Base-by-base conservation (phyloP, 257 asterid genomes). In the Rehmannia glutinosa region DNA sequence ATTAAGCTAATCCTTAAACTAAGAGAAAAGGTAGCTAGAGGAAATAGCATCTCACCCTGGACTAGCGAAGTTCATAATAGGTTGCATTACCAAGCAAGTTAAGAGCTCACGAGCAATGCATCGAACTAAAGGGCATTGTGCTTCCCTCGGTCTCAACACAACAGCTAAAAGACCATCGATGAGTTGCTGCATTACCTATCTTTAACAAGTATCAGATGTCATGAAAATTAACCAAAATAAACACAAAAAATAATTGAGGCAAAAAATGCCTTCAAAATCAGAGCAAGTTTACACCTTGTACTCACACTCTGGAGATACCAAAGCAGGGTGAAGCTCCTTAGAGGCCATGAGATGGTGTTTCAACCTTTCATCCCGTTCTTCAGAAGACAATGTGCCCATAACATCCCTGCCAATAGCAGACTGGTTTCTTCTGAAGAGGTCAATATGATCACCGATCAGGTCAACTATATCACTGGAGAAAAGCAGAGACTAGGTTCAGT, bases 271-370 rank as follows among this genome's bases (percentile, higher is more conserved):
- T 80, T 75, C 62, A 50, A 61, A 64, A 76, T 60, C 42, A 72
- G 79, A 82, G 76, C 79, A 75, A 81, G 83, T 83, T 66, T 83
- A 82, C 86, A 91, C 98, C 98, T 91, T 91, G 92, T 91, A 89
- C 96, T 91, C 98, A 85, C 90, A 74, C 83, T 89, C 96, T 47
- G 96, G 62, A 73, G 96, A 89, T 81, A 87, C 74, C 83, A 91
- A 74, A 73, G 98, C 98, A 64, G 98, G 98, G 68, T 91, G 98
- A 71, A 87, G 96, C 80, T 89, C 92, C 84, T 89, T 84, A 66
- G 96, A 77, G 70, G 79, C 76, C 75, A 91, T 67, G 59, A 89
- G 85, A 71, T 91, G 89, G 70, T 77, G 87, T 76, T 89, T 91
- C 85, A 91, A 79, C 78, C 92, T 85, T 68, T 89, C 96, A 67